Evolutionary conservation across 1,284 basidiomycete genomes (phyloP), one percentile per base, ranked within the genome.

Genomic region (Papiliotrema terrestris): DNA sequence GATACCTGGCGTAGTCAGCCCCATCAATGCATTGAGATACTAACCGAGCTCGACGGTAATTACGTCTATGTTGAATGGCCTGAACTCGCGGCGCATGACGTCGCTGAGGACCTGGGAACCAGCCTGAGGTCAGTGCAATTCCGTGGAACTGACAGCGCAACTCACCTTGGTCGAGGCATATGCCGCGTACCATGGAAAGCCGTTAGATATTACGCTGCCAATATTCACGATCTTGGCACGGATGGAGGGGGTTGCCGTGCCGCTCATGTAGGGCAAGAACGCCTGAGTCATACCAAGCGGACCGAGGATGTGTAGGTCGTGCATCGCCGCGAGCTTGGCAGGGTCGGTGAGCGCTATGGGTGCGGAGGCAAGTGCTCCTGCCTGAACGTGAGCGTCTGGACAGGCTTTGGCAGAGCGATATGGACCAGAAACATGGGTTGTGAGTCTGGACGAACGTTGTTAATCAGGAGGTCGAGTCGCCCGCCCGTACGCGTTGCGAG

Each of bases 241-340:
- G 8, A 23, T 6, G 3, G 3, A 8, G 4, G 43, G 4, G 14
- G 43, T 45, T 8, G 43, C 43, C 3, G 43, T 45, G 29, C 6
- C 29, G 11, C 29, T 32, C 29, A 54, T 32, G 39, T 61, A 50
- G 1, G 52, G 52, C 0, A 54, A 42, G 43, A 58, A 62, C 1
- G 56, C 61, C 38, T 68, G 66, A 11, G 47, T 50, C 25, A 65
- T 37, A 1, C 57, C 45, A 2, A 68, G 35, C 1, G 57, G 56
- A 14, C 52, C 65, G 19, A 65, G 47, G 36, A 58, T 56, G 51
- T 68, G 60, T 44, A 63, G 49, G 20, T 68, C 65, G 56, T 54
- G 58, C 52, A 66, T 51, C 11, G 25, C 44, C 2, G 45, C 47
- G 22, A 65, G 26, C 8, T 41, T 25, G n/a, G 22, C 44, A 19